phyloP scores from a whole-genome alignment of 2,329 filamentous ascomycete genomes.

The Colletotrichum scovillei region DNA sequence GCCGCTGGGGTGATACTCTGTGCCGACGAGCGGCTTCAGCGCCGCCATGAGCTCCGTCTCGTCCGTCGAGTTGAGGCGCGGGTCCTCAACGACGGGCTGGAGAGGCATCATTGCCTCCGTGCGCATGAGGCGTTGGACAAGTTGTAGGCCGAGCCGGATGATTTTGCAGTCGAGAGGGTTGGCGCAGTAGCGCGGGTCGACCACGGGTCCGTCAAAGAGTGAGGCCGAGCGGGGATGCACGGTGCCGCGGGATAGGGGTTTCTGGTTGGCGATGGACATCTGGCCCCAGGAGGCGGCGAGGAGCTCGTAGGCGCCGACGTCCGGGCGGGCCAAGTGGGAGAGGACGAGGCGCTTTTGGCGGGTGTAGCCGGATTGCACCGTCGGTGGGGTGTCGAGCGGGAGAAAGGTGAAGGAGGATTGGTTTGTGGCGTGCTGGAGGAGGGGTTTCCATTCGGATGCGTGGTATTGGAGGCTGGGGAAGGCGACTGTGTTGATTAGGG shows the following conservation, averaged over 20 bases:
- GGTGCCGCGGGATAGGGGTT: conserved; percentile 57
- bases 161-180: conserved; percentile 52
- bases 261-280: conserved; percentile 48
- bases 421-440: conserved; percentile 38
- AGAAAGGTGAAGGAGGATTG: conserved; percentile 39
- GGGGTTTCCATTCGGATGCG: conserved; percentile 38
- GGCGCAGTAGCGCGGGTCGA: conserved; percentile 57
- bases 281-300: conserved; percentile 47
- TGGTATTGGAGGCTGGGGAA: conserved; percentile 41
- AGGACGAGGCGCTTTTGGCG: conserved; percentile 45
- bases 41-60: conserved; percentile 41
- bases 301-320: conserved; percentile 42
- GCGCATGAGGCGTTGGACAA: conserved; percentile 42
- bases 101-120: conserved; percentile 41
- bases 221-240: conserved; percentile 51
- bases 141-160: conserved; percentile 40
- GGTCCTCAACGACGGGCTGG: conserved; percentile 28
- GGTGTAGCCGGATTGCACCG: conserved; percentile 50
- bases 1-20: conserved; percentile 55
- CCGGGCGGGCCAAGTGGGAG: conserved; percentile 38
- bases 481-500: conserved; percentile 44
- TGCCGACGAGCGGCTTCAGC: conserved; percentile 49
- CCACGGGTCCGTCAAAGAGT: conserved; percentile 49
- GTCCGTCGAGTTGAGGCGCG: conserved; percentile 37
- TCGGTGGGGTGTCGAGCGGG: conserved; percentile 40